These are phyloP conservation scores for Pseudozyma thailandica DNA, from an alignment of 1,284 basidiomycete species.

Conservation along the genomic window DNA sequence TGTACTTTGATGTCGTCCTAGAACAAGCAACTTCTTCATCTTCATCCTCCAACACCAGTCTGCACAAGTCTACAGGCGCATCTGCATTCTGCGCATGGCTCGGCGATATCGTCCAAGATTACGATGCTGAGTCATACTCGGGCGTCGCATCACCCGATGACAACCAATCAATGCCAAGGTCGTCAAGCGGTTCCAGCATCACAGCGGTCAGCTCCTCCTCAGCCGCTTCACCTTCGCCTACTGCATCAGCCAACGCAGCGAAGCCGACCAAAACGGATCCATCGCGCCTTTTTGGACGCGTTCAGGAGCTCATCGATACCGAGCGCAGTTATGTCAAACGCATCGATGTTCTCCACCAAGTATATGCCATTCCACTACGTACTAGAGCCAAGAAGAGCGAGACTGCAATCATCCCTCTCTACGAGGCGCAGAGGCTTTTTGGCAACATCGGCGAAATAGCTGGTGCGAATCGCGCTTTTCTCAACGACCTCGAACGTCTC, in stretches of 20 bases:
- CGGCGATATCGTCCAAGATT: constrained; percentile 51
- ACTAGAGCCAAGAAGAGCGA: constrained; percentile 84
- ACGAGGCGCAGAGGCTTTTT: constrained; percentile 91
- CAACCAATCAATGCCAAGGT: constrained; percentile 26
- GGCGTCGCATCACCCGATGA: background rate
- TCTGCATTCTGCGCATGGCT: constrained; percentile 49
- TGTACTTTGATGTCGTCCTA: constrained; percentile 55
- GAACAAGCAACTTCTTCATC: constrained; percentile 25
- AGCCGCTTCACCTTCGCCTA: constrained; percentile 9
- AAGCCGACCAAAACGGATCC: constrained; percentile 28
- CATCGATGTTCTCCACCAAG: constrained; percentile 59
- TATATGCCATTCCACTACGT: constrained; percentile 88
- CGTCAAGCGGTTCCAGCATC: constrained; percentile 57
- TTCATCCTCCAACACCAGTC: constrained; percentile 6
- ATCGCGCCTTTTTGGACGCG: constrained; percentile 37
- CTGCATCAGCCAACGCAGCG: background rate
- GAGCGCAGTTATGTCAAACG: constrained; percentile 65
- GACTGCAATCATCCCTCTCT: constrained; percentile 84
- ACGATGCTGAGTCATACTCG: constrained; percentile 19
- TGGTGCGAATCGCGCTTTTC: constrained; percentile 85
- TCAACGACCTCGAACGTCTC: constrained; percentile 80
- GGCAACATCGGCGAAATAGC: constrained; percentile 90
- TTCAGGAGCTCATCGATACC: constrained; percentile 65
- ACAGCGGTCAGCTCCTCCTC: constrained; percentile 43
- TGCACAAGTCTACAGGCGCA: constrained; percentile 7